Base-by-base conservation (phyloP, 306 rosid genomes). In the Comarum palustre region DNA sequence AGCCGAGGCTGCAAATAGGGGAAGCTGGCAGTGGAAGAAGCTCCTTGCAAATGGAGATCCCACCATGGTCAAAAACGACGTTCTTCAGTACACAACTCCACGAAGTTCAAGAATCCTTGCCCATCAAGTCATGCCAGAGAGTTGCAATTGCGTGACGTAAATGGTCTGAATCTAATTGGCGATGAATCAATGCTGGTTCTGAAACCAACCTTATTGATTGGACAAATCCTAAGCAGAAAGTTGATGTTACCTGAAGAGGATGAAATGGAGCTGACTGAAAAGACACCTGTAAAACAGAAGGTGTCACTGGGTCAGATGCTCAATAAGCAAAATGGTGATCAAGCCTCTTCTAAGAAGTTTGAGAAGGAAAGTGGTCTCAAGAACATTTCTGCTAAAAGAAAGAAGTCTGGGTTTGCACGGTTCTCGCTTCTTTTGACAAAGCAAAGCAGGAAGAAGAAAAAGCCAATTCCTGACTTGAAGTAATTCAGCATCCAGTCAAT, bases 301-400 rank as follows among this genome's bases (percentile, higher is more conserved):
- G 85, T 90, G 54, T 94, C 99, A 2, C 75, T 94, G 15, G 99
- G 95, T 76, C 96, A 89, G 82, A 89, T 94, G 99, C 93, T 94
- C 13, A 81, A 88, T 31, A 91, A 83, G 45, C 91, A 87, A 76
- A 85, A 77, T n/a, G 75, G 82, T 19, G 95, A 85, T 80, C 81
- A 46, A 25, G 75, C 73, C 47, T 75, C 71, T 62, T 80, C 78
- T 55, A 75, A 73, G 69, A 85, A 76, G 77, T 75, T 48, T 52
- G 91, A 84, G 78, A 88, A 83, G 78, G 97, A 88, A 66, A 82
- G 45, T 64, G 77, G 59, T 71, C 84, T 72, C 79, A 90, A 85
- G 79, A 88, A 74, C 57, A 79, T 83, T 69, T 76, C 85, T 79
- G 88, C 88, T 6, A 91, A 88, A 84, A 88, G 96, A 55, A 94